These are phyloP conservation scores for Colletotrichum brevisporum DNA, from an alignment of 2,329 filamentous ascomycete species.

Conservation along the genomic window DNA sequence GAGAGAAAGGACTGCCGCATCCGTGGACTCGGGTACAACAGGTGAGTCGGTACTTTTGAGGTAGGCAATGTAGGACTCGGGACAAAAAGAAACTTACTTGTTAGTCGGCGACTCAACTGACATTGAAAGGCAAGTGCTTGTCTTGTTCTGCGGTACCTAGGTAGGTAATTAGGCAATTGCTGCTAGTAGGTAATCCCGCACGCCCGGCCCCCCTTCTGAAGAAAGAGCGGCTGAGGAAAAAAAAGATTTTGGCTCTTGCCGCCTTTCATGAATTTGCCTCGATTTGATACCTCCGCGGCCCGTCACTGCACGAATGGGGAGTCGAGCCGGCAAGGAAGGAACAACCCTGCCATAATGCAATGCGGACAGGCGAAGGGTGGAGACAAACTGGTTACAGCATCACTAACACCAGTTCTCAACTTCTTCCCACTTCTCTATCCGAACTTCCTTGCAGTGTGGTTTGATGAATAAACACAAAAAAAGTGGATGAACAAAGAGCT, in stretches of 20 bases:
- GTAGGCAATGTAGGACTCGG: no score
- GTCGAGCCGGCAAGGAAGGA: slow-evolving; percentile 21
- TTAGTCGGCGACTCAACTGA: no score
- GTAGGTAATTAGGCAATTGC: no score
- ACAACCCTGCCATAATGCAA: slow-evolving; percentile 10
- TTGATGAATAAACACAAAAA: no score
- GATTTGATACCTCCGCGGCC: slow-evolving; percentile 35
- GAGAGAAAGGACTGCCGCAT: slow-evolving; percentile 2
- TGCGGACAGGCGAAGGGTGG: slow-evolving; percentile 16
- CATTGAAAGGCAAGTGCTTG: no score
- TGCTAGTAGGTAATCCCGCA: no score
- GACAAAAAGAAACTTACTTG: no score
- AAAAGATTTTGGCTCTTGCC: slow-evolving; percentile 13
- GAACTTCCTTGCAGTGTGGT: no score
- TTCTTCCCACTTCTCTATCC: no score
- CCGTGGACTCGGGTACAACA: background rate
- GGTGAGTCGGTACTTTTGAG: no score
- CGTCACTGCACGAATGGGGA: slow-evolving; percentile 32
- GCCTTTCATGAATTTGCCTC: slow-evolving; percentile 2
- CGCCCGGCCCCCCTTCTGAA: background rate
- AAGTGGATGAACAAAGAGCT: no score
- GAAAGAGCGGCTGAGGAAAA: background rate
- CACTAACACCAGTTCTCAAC: background rate
- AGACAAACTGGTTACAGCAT: slow-evolving; percentile 5
- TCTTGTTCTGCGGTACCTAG: no score